Evolutionary conservation across 768 basidiomycete species (phyloP).

Genomic region (Rhodotorula diobovata): DNA sequence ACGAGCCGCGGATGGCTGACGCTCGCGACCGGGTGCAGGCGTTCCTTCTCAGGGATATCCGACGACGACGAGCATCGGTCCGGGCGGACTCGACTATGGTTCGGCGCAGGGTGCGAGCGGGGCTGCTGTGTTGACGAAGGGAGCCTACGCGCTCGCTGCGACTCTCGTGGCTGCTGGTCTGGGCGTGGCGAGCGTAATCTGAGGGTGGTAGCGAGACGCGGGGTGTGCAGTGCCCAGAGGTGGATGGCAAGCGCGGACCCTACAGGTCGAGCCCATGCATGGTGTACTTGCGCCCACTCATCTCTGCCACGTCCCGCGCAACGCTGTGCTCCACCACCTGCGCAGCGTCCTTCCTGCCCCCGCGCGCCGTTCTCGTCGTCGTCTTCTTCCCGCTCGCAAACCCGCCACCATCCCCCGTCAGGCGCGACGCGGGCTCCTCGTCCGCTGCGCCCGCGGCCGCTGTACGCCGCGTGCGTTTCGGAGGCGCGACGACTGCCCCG

Average conservation of each 20-base stretch:
- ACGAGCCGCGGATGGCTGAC: neutral
- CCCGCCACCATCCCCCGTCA: neutral
- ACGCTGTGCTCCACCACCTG: slow-evolving; percentile 2
- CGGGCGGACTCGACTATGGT: slow-evolving; percentile 28
- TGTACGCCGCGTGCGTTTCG: neutral
- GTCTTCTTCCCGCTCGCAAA: neutral
- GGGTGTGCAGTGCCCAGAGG: neutral
- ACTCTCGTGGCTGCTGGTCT: too few species aligned
- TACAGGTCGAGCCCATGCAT: slow-evolving; percentile 29
- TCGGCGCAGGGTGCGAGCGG: slow-evolving; percentile 8
- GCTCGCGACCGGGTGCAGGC: neutral
- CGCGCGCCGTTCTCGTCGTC: neutral
- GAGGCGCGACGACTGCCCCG: neutral
- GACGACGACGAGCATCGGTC: slow-evolving; percentile 22
- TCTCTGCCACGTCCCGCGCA: slow-evolving; percentile 28
- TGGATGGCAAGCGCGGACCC: neutral
- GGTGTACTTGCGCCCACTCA: slow-evolving; percentile 8
- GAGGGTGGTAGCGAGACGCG: too few species aligned
- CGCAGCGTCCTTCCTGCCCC: neutral
- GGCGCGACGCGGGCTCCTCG: too few species aligned
- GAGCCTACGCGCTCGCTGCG: too few species aligned
- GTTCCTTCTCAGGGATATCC: slow-evolving; percentile 20
- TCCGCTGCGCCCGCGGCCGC: neutral
- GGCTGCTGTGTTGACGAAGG: neutral
- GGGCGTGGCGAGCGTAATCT: too few species aligned